Base-by-base conservation (phyloP, 2,329 filamentous ascomycete genomes). In the Ascochyta rabiei region DNA sequence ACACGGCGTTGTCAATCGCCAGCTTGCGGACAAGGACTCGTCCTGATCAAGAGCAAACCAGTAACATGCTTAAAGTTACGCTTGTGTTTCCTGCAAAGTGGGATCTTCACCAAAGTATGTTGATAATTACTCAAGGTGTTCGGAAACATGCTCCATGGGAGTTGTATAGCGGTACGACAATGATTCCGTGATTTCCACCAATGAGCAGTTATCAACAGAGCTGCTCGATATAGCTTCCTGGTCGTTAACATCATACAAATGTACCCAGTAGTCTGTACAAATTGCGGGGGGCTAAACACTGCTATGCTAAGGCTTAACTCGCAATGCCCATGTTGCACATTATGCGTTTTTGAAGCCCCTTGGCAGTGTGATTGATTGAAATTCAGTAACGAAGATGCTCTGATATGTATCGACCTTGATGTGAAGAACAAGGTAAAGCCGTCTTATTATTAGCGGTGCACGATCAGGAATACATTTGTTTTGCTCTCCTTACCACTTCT, bases 231-330 rank as follows among this genome's bases (percentile, higher is more conserved):
- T 40, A 19, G 44, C 41, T n/a, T n/a, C n/a, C n/a, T n/a, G n/a
- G n/a, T n/a, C n/a, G n/a, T n/a, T n/a, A n/a, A 52, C 31, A 45
- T 45, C 35, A 55, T 52, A 52, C 58, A 40, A 51, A 54, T 40
- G 53, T 39, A 45, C 48, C 50, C 30, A 43, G 57, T 55, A 54
- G 45, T n/a, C 38, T 53, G 59, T 61, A 65, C 59, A 62, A 56
- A 63, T 60, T 50, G 57, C 61, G 56, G 61, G 57, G 51, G 59
- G 60, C 24, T 8, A 24, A 8, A 24, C 9, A 24, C 6, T 24
- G 24, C 4, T 24, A 7, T 24, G 26, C 26, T 28, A 10, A 12
- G 2, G 4, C 26, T 28, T 28, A 6, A 23, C 2, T 23, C 21
- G 6, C 21, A 6, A 23, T 23, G 6, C 21, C 21, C 21, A 23